Conservation (phyloP, 2,329 filamentous ascomycete genomes). For the Pseudogymnoascus destructans region DNA sequence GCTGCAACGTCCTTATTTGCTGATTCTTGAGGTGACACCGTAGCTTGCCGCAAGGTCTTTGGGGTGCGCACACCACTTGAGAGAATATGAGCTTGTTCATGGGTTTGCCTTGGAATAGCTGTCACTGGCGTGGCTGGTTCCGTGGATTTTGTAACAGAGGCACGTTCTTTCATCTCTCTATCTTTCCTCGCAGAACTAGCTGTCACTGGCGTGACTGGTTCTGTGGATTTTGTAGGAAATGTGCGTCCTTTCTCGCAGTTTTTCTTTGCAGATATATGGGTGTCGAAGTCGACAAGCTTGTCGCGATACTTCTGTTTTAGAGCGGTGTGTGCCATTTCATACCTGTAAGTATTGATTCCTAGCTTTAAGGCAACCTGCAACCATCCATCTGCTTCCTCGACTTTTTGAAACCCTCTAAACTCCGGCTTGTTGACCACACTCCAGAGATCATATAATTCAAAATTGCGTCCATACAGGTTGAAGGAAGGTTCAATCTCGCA, state of each 20-base stretch:
- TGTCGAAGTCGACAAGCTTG: not conserved
- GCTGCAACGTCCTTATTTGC: not conserved
- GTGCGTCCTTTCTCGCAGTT: slow-evolving; percentile 15
- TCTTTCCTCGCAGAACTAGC: not conserved
- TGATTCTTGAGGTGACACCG: not conserved
- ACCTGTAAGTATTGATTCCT: not conserved
- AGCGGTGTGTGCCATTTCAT: not conserved
- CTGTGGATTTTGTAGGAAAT: slow-evolving; percentile 15
- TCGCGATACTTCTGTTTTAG: not conserved
- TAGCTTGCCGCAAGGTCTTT: not conserved
- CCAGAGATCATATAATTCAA: slow-evolving; percentile 23
- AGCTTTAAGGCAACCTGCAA: slow-evolving; percentile 17
- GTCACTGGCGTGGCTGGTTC: not conserved
- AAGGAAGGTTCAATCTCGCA: slow-evolving; percentile 18
- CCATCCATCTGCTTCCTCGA: slow-evolving; percentile 18
- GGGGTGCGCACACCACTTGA: not conserved
- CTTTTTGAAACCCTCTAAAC: slow-evolving; percentile 19
- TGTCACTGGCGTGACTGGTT: slow-evolving; percentile 11
- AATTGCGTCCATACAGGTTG: slow-evolving; percentile 16
- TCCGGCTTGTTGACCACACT: slow-evolving; percentile 18
- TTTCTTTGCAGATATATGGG: not conserved
- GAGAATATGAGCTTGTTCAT: not conserved
- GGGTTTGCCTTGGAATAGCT: not conserved
- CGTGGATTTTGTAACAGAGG: not conserved
- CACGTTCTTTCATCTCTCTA: not conserved